Evolutionary conservation across 2,329 filamentous ascomycete genomes (phyloP), one percentile per base, ranked within the genome.

Genomic region (Curvularia verruculosa): DNA sequence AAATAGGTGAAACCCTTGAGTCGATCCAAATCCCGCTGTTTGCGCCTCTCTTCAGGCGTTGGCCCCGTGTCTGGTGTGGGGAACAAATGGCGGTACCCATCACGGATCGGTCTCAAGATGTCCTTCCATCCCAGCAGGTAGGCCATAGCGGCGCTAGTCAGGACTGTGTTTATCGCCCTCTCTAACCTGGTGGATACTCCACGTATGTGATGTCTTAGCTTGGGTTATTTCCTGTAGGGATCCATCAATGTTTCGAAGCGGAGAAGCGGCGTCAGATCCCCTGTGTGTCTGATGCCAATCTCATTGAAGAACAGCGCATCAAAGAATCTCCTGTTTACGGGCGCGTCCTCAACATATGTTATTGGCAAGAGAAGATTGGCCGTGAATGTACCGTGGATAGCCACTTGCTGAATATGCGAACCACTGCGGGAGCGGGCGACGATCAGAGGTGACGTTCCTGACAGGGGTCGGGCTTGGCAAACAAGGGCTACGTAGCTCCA

Each of bases 1-100:
- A 79, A 75, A 54, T 80, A 79, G 2, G 72, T 66, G 39, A 80
- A 79, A 8, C 78, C 76, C 47, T 71, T 76, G 24, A 75, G 53
- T 1, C 58, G 61, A 60, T 79, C 75, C 23, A 68, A 40, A 26
- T 61, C 58, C 40, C 69, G 73, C 52, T 71, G 68, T 52, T 60
- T 65, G 37, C 54, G 57, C 34, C 73, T 64, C 54, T 75, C 67
- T 59, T 74, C 72, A 12, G 72, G 72, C 2, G 71, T 73, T 8
- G 73, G 72, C 1, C 72, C 71, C 2, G 69, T 73, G 41, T 75
- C 71, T 40, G 72, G 73, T 2, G 64, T 52, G 21, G 73, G 73
- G 39, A 76, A 76, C 6, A 72, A 37, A 56, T 78, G 74, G 28
- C 75, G 70, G 46, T 76, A 73, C 10, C 75, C 72, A 61, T 78